Base-by-base conservation (phyloP, 2,329 filamentous ascomycete genomes). In the Gaeumannomyces sp. region DNA sequence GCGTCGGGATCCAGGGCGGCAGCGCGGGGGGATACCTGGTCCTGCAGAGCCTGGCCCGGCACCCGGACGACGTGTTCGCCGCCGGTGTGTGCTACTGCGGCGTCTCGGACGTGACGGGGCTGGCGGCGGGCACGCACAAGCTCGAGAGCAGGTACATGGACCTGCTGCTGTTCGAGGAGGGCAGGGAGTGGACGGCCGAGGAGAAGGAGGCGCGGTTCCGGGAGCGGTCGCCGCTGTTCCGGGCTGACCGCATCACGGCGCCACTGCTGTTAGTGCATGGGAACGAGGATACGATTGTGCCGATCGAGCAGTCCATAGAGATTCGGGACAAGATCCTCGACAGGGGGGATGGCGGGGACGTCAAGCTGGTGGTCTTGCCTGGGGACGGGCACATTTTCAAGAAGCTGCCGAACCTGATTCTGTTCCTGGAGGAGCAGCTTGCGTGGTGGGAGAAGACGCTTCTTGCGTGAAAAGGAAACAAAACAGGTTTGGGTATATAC, bases 181-280 rank as follows among this genome's bases (percentile, higher is more conserved):
- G 74, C 3, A 45, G 8, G 33, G 2, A 35, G 33, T 74, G 76
- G 13, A 70, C 70, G 1, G 70, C 75, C 0, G 73, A 77, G 16
- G 76, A 81, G 65, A 73, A 77, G 16, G 70, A 69, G 19, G 74
- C 82, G 4, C 65, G 67, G 64, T 80, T 79, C 58, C 72, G 71
- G 4, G 79, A 81, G 59, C 73, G 83, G 16, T 85, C 82, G 64
- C 81, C 83, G 0, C 71, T 82, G 19, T 78, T 76, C 60, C 77
- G 81, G 63, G 81, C 79, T 0, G 74, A 78, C n/a, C 75, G 76
- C 63, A 83, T 85, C 64, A 74, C 73, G 56, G 74, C 79, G 2
- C 82, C 83, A 0, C 70, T 88, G 28, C 71, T 87, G 50, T 72
- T 89, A n/a, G 68, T 88, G 6, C 82, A 87, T 28, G 86, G 85